Evolutionary conservation across 305 asterid genomes (phyloP), one percentile per base, ranked within the genome.

Genomic region (Plantago lanceolata): DNA sequence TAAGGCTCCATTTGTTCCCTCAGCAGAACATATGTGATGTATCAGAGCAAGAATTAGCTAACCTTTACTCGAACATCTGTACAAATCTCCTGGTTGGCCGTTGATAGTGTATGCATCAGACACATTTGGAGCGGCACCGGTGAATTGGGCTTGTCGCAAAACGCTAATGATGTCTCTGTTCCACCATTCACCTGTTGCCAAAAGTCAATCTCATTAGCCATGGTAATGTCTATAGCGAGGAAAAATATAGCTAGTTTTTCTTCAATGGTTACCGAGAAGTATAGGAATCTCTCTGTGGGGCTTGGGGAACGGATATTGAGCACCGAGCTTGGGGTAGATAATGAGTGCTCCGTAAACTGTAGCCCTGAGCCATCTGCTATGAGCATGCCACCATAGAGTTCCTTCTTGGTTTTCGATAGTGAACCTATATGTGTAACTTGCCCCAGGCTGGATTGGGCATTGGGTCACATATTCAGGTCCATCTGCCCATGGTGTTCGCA

Each of bases 121-220:
- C 4, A 52, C 29, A 21, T 52, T 52, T 20, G 57, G 57, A 52
- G 57, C 57, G 21, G 57, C 57, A 9, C 57, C 57, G 4, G 57
- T 52, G 26, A 24, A 19, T 6, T 24, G 26, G 33, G 57, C 57
- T 7, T 52, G 26, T 52, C 57, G 26, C 17, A 52, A 19, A 16
- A 52, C 33, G 29, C 29, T 28, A 52, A 52, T 52, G 57, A 28
- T 24, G 21, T 52, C 29, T 2, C 57, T 28, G 16, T 52, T 28
- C 57, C 57, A 52, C 57, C 57, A 52, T 52, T 52, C 57, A 52
- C 57, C 57, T 52, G 57, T 40, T 9, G 14, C 45, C 45, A 40
- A 40, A 15, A 11, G 29, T 52, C 57, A 21, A 12, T 20, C 17
- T 52, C 5, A 21, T 52, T n/a, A 52, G 33, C 29, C 7, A 52